Conservation (phyloP, 2,329 filamentous ascomycete genomes). For the Exophiala aquamarina region DNA sequence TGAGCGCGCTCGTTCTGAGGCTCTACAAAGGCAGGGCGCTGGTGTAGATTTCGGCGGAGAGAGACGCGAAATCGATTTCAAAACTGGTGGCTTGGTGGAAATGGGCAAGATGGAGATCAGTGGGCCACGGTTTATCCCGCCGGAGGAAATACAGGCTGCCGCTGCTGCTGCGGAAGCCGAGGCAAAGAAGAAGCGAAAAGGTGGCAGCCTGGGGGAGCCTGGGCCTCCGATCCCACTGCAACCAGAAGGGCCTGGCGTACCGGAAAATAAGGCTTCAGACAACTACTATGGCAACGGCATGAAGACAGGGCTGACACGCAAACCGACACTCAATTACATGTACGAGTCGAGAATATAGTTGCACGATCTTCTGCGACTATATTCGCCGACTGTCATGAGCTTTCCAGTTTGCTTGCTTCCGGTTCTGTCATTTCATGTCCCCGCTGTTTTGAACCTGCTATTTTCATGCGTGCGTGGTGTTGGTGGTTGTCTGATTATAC, state of each 20-base stretch:
- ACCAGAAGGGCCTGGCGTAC: slow-evolving; percentile 7
- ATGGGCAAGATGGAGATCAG: slow-evolving; percentile 11
- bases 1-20: slow-evolving; percentile 8
- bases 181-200: slow-evolving; percentile 1
- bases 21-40: slow-evolving; percentile 1
- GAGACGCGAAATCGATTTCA: slow-evolving; percentile 2
- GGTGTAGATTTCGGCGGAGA: slow-evolving; percentile 18
- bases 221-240: not conserved
- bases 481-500: too few species aligned
- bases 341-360: slow-evolving; percentile 19
- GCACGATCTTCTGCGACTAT: too few species aligned
- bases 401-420: too few species aligned
- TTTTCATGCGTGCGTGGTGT: too few species aligned
- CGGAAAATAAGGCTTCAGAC: slow-evolving; percentile 12
- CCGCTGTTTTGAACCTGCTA: too few species aligned
- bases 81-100: slow-evolving; percentile 3
- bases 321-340: slow-evolving; percentile 21
- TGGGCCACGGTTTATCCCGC: slow-evolving; percentile 11
- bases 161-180: not conserved
- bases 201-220: not conserved
- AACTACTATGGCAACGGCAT: slow-evolving; percentile 20
- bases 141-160: slow-evolving; percentile 1
- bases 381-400: too few species aligned
- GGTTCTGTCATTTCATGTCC: too few species aligned
- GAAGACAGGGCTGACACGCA: slow-evolving; percentile 14